Percentiles rank a stretch among this genome's conserved stretches.
phyloP scores from a whole-genome alignment of 257 asterid genomes.

The Fraxinus americana region DNA sequence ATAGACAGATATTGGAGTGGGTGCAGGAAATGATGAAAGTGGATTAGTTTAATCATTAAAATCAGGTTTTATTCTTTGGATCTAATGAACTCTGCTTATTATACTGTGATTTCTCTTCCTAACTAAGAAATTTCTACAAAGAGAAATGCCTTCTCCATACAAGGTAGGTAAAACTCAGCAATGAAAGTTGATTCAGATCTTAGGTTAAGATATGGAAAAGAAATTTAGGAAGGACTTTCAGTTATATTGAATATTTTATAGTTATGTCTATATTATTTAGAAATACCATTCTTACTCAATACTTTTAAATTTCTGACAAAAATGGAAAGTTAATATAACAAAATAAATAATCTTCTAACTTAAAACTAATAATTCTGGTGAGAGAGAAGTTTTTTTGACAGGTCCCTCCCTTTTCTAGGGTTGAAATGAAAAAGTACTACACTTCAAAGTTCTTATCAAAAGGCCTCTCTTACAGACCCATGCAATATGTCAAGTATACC shows the following conservation, averaged over 20 bases:
- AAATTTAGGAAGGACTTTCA: too few species aligned
- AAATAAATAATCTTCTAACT: too few species aligned
- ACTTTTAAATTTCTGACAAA: too few species aligned
- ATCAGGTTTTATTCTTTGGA: conserved; percentile 14
- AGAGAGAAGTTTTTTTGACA: too few species aligned
- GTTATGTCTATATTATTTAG: too few species aligned
- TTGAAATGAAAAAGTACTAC: too few species aligned
- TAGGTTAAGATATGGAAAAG: background rate
- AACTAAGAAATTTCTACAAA: conserved; percentile 17
- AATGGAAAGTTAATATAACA: too few species aligned
- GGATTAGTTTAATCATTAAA: conserved; percentile 28
- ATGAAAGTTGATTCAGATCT: background rate
- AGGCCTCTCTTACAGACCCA: background rate
- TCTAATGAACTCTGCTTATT: conserved; percentile 8
- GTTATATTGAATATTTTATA: background rate
- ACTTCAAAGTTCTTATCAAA: too few species aligned
- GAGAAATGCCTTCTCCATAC: background rate
- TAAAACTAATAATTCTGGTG: too few species aligned
- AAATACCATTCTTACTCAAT: too few species aligned
- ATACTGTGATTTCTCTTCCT: background rate
- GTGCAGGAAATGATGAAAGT: conserved; percentile 31
- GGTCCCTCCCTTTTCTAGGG: background rate
- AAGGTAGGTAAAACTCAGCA: background rate
- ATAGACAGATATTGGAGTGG: conserved; percentile 23
- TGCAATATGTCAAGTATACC: background rate